These are phyloP conservation scores for Alternaria viburni DNA, from an alignment of 2,329 filamentous ascomycete genomes.

Conservation along the genomic window DNA sequence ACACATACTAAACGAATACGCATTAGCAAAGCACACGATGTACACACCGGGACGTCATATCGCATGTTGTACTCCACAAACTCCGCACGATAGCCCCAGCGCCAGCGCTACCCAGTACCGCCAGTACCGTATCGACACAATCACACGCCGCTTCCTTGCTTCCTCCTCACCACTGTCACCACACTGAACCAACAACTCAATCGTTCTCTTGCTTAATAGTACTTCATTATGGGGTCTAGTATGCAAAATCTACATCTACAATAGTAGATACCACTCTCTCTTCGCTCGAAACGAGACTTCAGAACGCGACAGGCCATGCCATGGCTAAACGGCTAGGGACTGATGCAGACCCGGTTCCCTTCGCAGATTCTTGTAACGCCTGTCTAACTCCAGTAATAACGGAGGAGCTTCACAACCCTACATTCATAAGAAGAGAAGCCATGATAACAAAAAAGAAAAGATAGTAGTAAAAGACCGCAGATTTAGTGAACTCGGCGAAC, in stretches of 20 bases:
- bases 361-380: not conserved
- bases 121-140: not conserved
- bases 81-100: not conserved
- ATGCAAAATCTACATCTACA: not conserved
- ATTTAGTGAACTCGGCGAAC: not conserved
- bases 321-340: not conserved
- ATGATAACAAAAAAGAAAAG: not conserved
- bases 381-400: not conserved
- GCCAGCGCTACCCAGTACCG: not conserved
- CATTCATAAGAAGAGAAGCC: not conserved
- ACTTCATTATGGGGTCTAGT: not conserved
- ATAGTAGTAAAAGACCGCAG: not conserved
- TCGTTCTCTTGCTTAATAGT: not conserved
- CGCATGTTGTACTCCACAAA: not conserved
- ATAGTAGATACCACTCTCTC: not conserved
- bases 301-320: no score
- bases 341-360: not conserved
- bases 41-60: not conserved
- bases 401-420: not conserved
- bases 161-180: not conserved
- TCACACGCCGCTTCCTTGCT: not conserved
- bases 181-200: not conserved
- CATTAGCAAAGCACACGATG: not conserved
- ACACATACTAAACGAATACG: not conserved
- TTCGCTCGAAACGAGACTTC: not conserved